Conservation (phyloP, 371 early-diverging fungal species). For the Basidiobolus meristosporus region DNA sequence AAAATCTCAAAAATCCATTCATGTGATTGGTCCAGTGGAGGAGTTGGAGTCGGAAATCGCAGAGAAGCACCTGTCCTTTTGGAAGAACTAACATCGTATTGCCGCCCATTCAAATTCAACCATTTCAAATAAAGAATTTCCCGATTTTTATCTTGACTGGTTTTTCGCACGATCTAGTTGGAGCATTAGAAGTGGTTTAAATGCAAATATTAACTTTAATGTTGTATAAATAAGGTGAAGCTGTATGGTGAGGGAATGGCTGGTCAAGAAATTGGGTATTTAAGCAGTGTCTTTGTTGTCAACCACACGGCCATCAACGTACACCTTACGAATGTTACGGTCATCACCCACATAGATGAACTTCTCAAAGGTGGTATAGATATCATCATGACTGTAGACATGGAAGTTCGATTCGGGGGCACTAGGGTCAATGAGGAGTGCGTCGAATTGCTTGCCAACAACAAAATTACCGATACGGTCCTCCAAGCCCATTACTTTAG, state of each 20-base stretch:
- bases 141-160: too few species aligned
- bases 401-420: slow-evolving; percentile 17
- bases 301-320: slow-evolving; percentile 3
- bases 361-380: slow-evolving; percentile 5
- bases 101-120: too few species aligned
- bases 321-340: slow-evolving; percentile 5
- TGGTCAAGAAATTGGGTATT: too few species aligned
- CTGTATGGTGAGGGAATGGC: not conserved
- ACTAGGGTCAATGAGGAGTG: slow-evolving; percentile 48
- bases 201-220: too few species aligned
- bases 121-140: too few species aligned
- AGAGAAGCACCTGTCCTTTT: too few species aligned
- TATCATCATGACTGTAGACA: slow-evolving; percentile 23
- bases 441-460: slow-evolving; percentile 77
- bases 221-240: not conserved
- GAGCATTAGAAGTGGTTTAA: too few species aligned
- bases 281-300: not conserved
- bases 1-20: too few species aligned
- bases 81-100: too few species aligned
- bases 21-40: too few species aligned
- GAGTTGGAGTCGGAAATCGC: too few species aligned
- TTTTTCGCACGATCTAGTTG: too few species aligned
- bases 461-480: slow-evolving; percentile 60
- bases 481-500: slow-evolving; percentile 48
- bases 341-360: slow-evolving; percentile 7